Conservation (phyloP, 305 asterid species). For the Salvia sclarea region DNA sequence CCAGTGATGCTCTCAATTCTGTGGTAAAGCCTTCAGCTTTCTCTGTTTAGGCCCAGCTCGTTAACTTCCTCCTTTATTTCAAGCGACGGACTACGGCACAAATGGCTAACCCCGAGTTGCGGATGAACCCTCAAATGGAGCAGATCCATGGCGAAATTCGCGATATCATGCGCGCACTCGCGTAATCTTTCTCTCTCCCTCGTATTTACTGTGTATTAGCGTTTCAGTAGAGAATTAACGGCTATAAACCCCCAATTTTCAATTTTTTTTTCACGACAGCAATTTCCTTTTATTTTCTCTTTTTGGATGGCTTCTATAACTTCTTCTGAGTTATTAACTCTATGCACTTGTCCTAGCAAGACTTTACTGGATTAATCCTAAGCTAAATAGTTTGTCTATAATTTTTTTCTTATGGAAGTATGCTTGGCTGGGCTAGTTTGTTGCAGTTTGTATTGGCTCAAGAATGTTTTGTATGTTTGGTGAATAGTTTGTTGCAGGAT, state of each 20-base stretch:
- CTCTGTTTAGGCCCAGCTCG: neutral
- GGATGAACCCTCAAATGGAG: slow-evolving; percentile 97
- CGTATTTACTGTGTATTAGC: neutral
- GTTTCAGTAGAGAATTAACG: slow-evolving; percentile 3
- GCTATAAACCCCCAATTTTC: neutral
- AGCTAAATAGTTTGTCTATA: neutral
- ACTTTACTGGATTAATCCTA: neutral
- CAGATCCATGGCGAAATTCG: slow-evolving; percentile 99
- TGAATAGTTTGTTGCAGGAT: neutral
- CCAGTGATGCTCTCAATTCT: slow-evolving; percentile 30
- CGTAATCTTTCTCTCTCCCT: slow-evolving; percentile 48
- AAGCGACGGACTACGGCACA: neutral
- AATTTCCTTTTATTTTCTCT: neutral
- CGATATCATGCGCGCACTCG: slow-evolving; percentile 87
- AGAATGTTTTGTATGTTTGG: neutral
- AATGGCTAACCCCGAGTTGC: slow-evolving; percentile 68
- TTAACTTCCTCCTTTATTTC: neutral
- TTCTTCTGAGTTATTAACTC: slow-evolving; percentile 1
- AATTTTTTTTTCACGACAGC: neutral
- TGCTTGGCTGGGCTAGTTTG: slow-evolving; percentile 11
- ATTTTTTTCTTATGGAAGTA: too few relatives aligned
- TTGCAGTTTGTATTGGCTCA: neutral
- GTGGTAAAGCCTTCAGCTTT: slow-evolving; percentile 18
- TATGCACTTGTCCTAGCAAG: slow-evolving; percentile 6
- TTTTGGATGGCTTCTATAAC: neutral